Percentiles rank a stretch among this genome's conserved stretches.
phyloP scores from a whole-genome alignment of 768 basidiomycete genomes.

The Mycena vitilis region DNA sequence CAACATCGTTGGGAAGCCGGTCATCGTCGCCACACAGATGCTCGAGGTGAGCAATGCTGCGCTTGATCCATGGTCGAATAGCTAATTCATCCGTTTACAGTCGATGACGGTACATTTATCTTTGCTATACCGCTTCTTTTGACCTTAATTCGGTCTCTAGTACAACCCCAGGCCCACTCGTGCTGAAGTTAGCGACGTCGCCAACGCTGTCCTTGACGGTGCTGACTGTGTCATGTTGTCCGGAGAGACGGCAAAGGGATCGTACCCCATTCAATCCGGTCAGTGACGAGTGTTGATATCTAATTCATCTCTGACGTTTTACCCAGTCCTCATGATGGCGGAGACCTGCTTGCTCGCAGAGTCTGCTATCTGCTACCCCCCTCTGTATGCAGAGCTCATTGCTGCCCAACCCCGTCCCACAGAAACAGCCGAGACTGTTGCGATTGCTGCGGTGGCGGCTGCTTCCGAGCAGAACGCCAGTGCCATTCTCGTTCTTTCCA shows the following conservation, averaged over 20 bases:
- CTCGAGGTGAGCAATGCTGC: constrained; percentile 73
- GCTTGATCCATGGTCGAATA: constrained; percentile 7
- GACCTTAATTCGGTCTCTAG: constrained; percentile 48
- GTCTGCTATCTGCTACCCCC: constrained; percentile 93
- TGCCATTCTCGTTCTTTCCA: constrained; percentile 96
- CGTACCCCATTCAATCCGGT: constrained; percentile 95
- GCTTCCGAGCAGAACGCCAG: constrained; percentile 94
- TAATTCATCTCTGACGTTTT: constrained; percentile 15
- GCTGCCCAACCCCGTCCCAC: constrained; percentile 87
- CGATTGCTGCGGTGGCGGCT: constrained; percentile 95
- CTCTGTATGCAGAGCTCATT: constrained; percentile 91
- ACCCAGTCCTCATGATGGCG: constrained; percentile 96
- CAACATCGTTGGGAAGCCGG: constrained; percentile 97
- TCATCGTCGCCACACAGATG: constrained; percentile 99
- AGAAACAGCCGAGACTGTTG: constrained; percentile 94
- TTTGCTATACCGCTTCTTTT: background rate
- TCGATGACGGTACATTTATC: constrained; percentile 86
- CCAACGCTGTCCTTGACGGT: constrained; percentile 98
- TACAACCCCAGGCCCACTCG: constrained; percentile 99
- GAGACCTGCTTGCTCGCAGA: constrained; percentile 98
- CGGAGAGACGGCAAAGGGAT: constrained; percentile 98
- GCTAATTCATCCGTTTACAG: constrained; percentile 51
- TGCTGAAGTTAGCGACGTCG: constrained; percentile 98
- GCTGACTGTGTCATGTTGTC: constrained; percentile 99
- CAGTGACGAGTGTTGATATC: background rate